Base-by-base conservation (phyloP, 306 rosid genomes). In the Coriaria nepalensis region DNA sequence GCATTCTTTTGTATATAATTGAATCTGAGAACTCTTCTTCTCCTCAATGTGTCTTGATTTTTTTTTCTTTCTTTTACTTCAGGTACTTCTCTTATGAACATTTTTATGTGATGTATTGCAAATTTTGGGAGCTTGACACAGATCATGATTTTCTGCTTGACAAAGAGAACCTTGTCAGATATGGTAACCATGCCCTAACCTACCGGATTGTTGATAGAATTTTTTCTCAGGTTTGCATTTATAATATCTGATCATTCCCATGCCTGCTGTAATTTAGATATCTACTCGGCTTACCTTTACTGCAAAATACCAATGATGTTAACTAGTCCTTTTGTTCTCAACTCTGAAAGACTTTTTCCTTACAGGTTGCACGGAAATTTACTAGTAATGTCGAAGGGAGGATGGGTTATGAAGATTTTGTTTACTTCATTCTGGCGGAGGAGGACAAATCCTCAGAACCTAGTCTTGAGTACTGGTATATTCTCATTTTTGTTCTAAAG, bases 391-490 rank as follows among this genome's bases (percentile, higher is more conserved):
- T 79, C 66, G 96, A 82, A 69, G 94, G 98, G 49, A 92, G 76
- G 71, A 92, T 92, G 98, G 96, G 96, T 46, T 92, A 92, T 72
- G 96, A 92, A 73, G 98, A 92, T 75, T 92, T 92, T 73, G 98
- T 86, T 53, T 85, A 92, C 73, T 92, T 92, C 70, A 92, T 92
- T 75, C 78, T 92, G 64, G 73, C 96, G 7, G 98, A 92, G 72
- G 98, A 92, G 74, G 96, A 92, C 67, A 92, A 92, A 72, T 78
- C 87, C 44, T 85, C 98, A 29, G 96, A 71, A 59, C 96, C 94
- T 49, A 85, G 98, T 69, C 96, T 86, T 65, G 98, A 92, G 72
- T 85, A 79, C 68, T 92, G 98, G 96, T 92, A 92, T 51, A 36
- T 47, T 20, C 29, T 20, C 29, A 20, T 20, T 20, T 3, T 3